These are phyloP conservation scores for Dactylellina sp. DNA, from an alignment of 2,329 filamentous ascomycete genomes.

Conservation along the genomic window DNA sequence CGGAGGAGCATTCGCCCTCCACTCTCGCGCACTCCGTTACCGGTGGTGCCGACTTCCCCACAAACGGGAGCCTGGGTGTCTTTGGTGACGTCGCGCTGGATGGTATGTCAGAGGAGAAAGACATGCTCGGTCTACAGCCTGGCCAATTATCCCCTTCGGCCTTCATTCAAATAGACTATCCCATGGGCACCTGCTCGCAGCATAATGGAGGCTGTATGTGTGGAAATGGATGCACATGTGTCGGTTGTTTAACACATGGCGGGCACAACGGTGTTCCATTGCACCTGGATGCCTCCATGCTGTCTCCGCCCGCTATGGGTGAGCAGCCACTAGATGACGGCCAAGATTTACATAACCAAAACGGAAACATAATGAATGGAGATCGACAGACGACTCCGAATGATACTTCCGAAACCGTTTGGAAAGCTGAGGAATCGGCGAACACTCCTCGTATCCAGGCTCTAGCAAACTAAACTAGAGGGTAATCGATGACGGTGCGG, in stretches of 20 bases:
- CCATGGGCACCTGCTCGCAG: conserved; percentile 58
- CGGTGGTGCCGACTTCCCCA: conserved; percentile 17
- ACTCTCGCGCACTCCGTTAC: conserved; percentile 40
- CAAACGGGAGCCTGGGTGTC: conserved; percentile 26
- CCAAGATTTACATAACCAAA: conserved; percentile 8
- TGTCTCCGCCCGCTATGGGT: conserved; percentile 8
- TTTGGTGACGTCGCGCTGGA: conserved; percentile 43
- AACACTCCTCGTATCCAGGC: conserved; percentile 9
- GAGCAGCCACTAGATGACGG: conserved; percentile 17
- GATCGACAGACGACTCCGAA: conserved; percentile 16
- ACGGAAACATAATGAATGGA: background rate
- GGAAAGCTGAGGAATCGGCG: conserved; percentile 35
- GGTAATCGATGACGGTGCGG: too few relatives aligned
- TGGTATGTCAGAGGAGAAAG: conserved; percentile 39
- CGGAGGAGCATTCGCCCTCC: conserved; percentile 54
- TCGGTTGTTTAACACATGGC: conserved; percentile 60
- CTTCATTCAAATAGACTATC: conserved; percentile 60
- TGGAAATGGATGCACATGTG: conserved; percentile 60
- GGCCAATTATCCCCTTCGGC: conserved; percentile 57
- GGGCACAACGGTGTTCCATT: conserved; percentile 43
- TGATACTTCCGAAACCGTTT: conserved; percentile 25
- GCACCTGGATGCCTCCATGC: conserved; percentile 16
- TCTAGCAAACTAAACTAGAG: background rate
- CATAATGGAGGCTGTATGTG: conserved; percentile 59
- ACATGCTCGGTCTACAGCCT: conserved; percentile 27